Evolutionary conservation across 2,329 filamentous ascomycete genomes (phyloP), one percentile per base, ranked within the genome.

Genomic region (Polytolypa hystricis): DNA sequence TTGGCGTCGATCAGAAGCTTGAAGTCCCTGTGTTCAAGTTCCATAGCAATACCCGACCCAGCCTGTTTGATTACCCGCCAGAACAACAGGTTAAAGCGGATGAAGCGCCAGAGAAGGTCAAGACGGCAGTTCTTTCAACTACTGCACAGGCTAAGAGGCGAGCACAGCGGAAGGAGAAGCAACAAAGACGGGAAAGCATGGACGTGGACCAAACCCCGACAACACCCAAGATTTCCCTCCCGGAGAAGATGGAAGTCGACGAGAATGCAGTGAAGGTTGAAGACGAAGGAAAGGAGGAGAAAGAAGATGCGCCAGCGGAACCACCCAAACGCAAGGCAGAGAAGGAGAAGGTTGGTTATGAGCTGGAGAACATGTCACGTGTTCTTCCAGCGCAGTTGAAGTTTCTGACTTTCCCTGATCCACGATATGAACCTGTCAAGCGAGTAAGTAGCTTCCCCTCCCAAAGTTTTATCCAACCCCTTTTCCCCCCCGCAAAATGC

Each of bases 131-230:
- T 29, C 70, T 98, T 12, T 96, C 89, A 2, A 98, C 93, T 3
- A 98, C 91, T 2, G 89, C 89, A 1, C 91, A 96, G 61, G 91
- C 93, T 45, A 95, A 93, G 69, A 83, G 93, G 51, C 78, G 91
- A 50, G 89, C 89, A 2, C 82, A 93, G 60, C 86, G 85, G 64
- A 94, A 95, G 64, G 91, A 95, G 65, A 81, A 83, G 45, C 84
- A 91, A 25, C 82, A 86, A 53, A 75, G 84, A 42, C 74, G 82
- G 9, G 89, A 95, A 63, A 93, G 85, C 64, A 96, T 98, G 87
- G 89, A 96, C 46, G 73, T 95, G 33, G 89, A 96, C 53, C 73
- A 79, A 33, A 77, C 80, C 0, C 81, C 84, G 2, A 78, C 80
- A 1, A 83, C 82, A 3, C 77, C 81, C 14, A 85, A 82, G 62